These are phyloP conservation scores for Solanum neorickii DNA, from an alignment of 257 asterid species.

Conservation along the genomic window DNA sequence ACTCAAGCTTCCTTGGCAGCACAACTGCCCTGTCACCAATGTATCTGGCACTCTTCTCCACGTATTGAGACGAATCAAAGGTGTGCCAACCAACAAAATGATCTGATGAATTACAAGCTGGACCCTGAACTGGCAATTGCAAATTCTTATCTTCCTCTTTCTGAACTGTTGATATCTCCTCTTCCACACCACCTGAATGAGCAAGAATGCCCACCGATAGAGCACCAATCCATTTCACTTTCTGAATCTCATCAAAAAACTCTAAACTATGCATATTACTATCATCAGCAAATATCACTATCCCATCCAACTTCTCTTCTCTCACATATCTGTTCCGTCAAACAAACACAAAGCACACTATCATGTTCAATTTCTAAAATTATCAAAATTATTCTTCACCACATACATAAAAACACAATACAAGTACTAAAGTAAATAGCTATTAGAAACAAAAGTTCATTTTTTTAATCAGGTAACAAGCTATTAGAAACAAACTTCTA, in stretches of 20 bases:
- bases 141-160: constrained; percentile 37
- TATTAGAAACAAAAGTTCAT: not conserved
- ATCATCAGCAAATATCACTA: constrained; percentile 90
- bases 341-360: not conserved
- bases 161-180: constrained; percentile 16
- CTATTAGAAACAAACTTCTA: not conserved
- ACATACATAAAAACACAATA: not conserved
- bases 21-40: constrained; percentile 83
- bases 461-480: not conserved
- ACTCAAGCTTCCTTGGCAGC: constrained; percentile 82
- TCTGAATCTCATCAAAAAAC: constrained; percentile 89
- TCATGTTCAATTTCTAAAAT: not conserved
- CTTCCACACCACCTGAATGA: constrained; percentile 50
- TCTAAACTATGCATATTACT: constrained; percentile 95
- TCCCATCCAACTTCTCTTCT: constrained; percentile 69
- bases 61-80: constrained; percentile 32
- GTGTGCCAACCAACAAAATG: constrained; percentile 85
- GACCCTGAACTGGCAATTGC: constrained; percentile 80
- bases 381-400: not conserved
- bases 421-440: not conserved
- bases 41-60: constrained; percentile 56
- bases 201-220: constrained; percentile 82
- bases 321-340: constrained; percentile 48
- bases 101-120: constrained; percentile 80
- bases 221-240: constrained; percentile 83